Evolutionary conservation across 2,329 filamentous ascomycete species (phyloP), one percentile per base, ranked within the genome.

Genomic region (Scedosporium aurantiacum): DNA sequence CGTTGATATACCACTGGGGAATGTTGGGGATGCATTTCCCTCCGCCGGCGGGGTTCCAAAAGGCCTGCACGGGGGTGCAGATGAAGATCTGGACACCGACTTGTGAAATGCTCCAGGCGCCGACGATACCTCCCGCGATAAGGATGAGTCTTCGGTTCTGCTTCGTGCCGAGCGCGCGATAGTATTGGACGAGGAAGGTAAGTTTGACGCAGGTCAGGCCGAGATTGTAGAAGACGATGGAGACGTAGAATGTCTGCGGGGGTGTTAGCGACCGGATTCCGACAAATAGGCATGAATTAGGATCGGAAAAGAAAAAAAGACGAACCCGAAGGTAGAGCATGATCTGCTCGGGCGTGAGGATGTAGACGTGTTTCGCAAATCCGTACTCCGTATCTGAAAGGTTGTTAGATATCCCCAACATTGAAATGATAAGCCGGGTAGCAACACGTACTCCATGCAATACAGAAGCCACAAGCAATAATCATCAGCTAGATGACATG

Each of bases 131-230:
- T 18, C 63, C 41, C n/a, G 58, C 60, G 37, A 63, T 57, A 4
- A 63, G 59, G 56, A 70, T 65, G 25, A 56, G 60, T 5, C 63
- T 62, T 10, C 23, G 43, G 21, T 45, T 25, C 40, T 47, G 37
- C 18, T 50, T 50, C 4, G 43, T 52, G 43, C 64, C 65, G 40
- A 70, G 70, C 8, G 74, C 66, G 23, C 73, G 71, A 47, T 71
- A 71, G 66, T 75, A 75, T 62, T 75, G 73, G 6, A 73, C 63
- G 28, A 75, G 65, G 45, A 75, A 72, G 0, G 72, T 71, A 58
- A 71, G 67, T 61, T 75, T 75, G 62, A 72, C 67, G 25, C 66
- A 63, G 41, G 66, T 57, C 2, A 75, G 65, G 25, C 66, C 64
- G 6, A 64, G 56, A 55, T 70, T 70, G 64, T 74, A 75, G n/a